These are phyloP conservation scores for Solanum infundibuliforme DNA, from an alignment of 257 asterid genomes.

Conservation along the genomic window DNA sequence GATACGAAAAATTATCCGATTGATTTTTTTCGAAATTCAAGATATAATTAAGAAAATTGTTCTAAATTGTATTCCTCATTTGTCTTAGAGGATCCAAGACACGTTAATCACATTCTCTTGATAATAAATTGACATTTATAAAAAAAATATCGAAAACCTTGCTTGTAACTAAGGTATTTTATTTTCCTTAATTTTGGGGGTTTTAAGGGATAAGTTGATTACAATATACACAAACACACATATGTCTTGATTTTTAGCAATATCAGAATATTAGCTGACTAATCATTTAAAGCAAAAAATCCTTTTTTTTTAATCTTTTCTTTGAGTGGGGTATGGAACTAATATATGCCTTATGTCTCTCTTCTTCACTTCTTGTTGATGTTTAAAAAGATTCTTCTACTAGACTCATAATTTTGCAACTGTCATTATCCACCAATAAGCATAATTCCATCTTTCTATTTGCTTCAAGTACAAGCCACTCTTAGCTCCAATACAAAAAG, in stretches of 20 bases:
- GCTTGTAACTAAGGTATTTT: not conserved
- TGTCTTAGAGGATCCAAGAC: not conserved
- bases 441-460: slow-evolving; percentile 27
- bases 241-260: not conserved
- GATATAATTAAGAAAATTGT: not conserved
- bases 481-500: not conserved
- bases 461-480: slow-evolving; percentile 58
- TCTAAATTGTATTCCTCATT: not conserved
- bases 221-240: not conserved
- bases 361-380: slow-evolving; percentile 7
- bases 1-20: not conserved
- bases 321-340: slow-evolving; percentile 12
- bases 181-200: not conserved
- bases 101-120: not conserved
- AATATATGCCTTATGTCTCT: slow-evolving; percentile 22
- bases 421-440: slow-evolving; percentile 17
- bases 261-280: not conserved
- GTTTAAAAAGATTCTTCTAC: slow-evolving; percentile 12
- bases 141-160: not conserved
- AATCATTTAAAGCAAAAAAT: slow-evolving; percentile 24
- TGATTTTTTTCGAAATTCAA: not conserved
- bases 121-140: not conserved
- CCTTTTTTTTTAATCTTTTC: slow-evolving; percentile 1
- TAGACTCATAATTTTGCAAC: slow-evolving; percentile 7
- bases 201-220: not conserved